phyloP scores from a whole-genome alignment of 805 yeast genomes.

The Suhomyces sp. region DNA sequence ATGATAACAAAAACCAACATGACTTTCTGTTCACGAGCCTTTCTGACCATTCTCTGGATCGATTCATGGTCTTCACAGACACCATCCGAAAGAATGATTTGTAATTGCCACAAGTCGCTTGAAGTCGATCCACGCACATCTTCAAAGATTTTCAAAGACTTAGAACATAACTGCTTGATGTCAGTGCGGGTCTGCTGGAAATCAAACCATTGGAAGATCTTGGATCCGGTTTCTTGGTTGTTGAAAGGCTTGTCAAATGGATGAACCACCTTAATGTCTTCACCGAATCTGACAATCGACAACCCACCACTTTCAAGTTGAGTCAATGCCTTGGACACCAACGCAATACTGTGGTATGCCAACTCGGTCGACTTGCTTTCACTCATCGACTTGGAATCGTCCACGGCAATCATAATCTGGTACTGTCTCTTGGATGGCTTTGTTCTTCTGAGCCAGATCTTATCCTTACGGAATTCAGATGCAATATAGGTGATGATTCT shows the following conservation, averaged over 20 bases:
- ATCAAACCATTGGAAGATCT: slow-evolving; percentile 81
- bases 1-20: slow-evolving; percentile 94
- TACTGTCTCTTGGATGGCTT: slow-evolving; percentile 97
- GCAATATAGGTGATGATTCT: slow-evolving; percentile 97
- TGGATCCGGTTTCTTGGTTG: slow-evolving; percentile 72
- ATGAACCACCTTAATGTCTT: slow-evolving; percentile 77
- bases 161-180: slow-evolving; percentile 66
- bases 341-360: slow-evolving; percentile 91
- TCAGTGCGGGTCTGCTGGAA: slow-evolving; percentile 89
- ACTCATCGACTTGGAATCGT: slow-evolving; percentile 96
- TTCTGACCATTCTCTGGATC: slow-evolving; percentile 77
- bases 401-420: slow-evolving; percentile 96
- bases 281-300: slow-evolving; percentile 89
- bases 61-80: slow-evolving; percentile 93
- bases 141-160: slow-evolving; percentile 71
- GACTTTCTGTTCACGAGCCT: slow-evolving; percentile 86
- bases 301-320: slow-evolving; percentile 93
- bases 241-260: slow-evolving; percentile 85
- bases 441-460: slow-evolving; percentile 96
- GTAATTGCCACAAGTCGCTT: slow-evolving; percentile 85
- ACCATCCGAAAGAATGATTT: slow-evolving; percentile 93
- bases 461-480: slow-evolving; percentile 93
- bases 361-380: slow-evolving; percentile 86
- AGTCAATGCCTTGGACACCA: slow-evolving; percentile 89
- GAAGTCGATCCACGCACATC: slow-evolving; percentile 47